Percentiles rank a stretch among this genome's conserved stretches.
Evolutionary conservation across 1,284 basidiomycete species (phyloP).

Genomic region (Fistulina hepatica): DNA sequence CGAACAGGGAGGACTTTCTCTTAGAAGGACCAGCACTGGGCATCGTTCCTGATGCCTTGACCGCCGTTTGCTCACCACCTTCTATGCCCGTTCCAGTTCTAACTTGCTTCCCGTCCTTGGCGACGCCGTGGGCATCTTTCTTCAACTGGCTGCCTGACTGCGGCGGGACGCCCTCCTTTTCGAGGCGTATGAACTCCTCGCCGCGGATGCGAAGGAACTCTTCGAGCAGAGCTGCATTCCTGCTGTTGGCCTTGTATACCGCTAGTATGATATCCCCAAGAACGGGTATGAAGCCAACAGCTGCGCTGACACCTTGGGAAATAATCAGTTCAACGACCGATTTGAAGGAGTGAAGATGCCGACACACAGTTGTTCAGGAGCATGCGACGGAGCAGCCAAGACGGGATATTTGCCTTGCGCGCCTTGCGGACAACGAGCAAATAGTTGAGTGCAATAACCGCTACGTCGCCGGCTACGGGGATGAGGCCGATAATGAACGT

Average conservation of each 20-base stretch:
- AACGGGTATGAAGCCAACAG: conserved; percentile 68
- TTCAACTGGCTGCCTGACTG: conserved; percentile 4
- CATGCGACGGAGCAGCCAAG: conserved; percentile 66
- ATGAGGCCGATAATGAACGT: conserved; percentile 74
- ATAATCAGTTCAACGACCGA: too few species aligned
- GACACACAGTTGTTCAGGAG: conserved; percentile 73
- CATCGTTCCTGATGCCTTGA: too few species aligned
- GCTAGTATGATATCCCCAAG: conserved; percentile 72
- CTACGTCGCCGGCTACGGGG: conserved; percentile 60
- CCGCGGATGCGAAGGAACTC: conserved; percentile 63
- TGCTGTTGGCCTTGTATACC: conserved; percentile 78
- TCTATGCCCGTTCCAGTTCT: conserved; percentile 12
- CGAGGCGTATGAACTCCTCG: conserved; percentile 45
- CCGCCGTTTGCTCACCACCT: too few species aligned
- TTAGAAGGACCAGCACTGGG: too few species aligned
- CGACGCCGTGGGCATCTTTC: conserved; percentile 2
- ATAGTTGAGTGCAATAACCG: conserved; percentile 64
- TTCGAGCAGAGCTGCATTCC: conserved; percentile 72
- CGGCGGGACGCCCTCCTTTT: conserved; percentile 21
- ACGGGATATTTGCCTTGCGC: conserved; percentile 61
- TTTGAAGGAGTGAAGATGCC: too few species aligned
- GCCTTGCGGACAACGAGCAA: conserved; percentile 71
- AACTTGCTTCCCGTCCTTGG: too few species aligned
- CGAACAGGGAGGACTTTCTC: too few species aligned
- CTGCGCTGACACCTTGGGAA: conserved; percentile 58